Conservation (phyloP, 305 asterid species). For the Andrographis paniculata region DNA sequence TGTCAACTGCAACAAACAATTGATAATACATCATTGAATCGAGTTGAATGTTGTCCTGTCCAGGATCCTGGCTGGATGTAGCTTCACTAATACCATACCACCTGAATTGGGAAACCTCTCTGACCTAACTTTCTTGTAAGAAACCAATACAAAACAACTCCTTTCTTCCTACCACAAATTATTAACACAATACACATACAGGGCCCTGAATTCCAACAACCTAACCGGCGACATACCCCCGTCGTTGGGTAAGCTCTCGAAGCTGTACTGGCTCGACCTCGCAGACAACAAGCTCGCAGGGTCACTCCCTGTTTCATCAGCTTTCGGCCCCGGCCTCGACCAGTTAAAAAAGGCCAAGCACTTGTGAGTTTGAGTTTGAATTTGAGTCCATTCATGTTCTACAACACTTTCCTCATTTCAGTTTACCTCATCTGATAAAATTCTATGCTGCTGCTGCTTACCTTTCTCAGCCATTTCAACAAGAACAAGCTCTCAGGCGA, state of each 20-base stretch:
- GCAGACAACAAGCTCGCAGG: constrained; percentile 84
- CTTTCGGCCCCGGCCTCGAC: constrained; percentile 60
- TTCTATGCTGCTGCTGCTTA: constrained; percentile 16
- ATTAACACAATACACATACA: constrained; percentile 21
- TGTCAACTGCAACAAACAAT: not conserved
- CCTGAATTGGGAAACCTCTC: constrained; percentile 69
- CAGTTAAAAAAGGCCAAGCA: constrained; percentile 81
- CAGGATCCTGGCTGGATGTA: constrained; percentile 93
- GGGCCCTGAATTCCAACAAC: constrained; percentile 86
- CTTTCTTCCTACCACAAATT: not conserved
- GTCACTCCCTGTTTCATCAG: constrained; percentile 62
- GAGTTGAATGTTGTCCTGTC: constrained; percentile 14
- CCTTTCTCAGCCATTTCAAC: constrained; percentile 78
- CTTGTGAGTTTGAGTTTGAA: too few species aligned
- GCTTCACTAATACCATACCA: constrained; percentile 74
- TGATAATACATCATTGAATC: not conserved
- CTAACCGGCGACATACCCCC: constrained; percentile 76
- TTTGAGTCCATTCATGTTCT: too few species aligned
- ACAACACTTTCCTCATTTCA: too few species aligned
- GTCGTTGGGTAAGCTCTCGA: constrained; percentile 69
- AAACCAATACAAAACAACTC: constrained; percentile 4
- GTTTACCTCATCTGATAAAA: not conserved
- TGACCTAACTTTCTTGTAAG: constrained; percentile 72
- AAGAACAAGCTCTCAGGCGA: constrained; percentile 66
- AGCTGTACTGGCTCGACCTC: constrained; percentile 83